Conservation (phyloP, 495 filamentous ascomycete genomes). For the Penicillium subrubescens region DNA sequence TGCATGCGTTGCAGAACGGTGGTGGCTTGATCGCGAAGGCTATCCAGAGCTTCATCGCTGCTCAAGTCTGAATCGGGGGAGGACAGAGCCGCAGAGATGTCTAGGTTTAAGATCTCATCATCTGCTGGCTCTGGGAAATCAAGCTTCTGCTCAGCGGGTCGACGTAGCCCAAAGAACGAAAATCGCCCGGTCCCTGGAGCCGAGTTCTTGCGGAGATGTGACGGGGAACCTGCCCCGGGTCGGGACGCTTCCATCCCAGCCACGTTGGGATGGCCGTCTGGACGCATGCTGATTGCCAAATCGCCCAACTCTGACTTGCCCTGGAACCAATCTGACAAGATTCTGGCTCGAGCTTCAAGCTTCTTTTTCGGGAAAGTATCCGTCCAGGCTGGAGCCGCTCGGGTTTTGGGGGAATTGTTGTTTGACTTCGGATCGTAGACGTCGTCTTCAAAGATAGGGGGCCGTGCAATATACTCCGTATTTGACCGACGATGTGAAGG, state of each 20-base stretch:
- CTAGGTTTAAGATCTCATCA: constrained; percentile 66
- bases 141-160: constrained; percentile 28
- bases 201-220: constrained; percentile 41
- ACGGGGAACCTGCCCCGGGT: constrained; percentile 22
- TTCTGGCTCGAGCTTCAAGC: constrained; percentile 42
- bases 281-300: constrained; percentile 33
- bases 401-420: constrained; percentile 14
- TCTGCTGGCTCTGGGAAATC: constrained; percentile 42
- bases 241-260: constrained; percentile 20
- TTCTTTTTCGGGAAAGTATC: constrained; percentile 45
- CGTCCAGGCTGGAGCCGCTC: constrained; percentile 25
- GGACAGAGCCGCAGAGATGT: constrained; percentile 66
- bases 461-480: constrained; percentile 41
- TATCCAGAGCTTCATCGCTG: constrained; percentile 68
- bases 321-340: constrained; percentile 54
- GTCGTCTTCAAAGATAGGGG: constrained; percentile 29
- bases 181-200: constrained; percentile 38
- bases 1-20: constrained; percentile 67
- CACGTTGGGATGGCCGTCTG: constrained; percentile 27
- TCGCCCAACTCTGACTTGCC: constrained; percentile 53
- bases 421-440: constrained; percentile 25
- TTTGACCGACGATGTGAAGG: constrained; percentile 46
- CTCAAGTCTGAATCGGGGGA: constrained; percentile 53
- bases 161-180: constrained; percentile 43
- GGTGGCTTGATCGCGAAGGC: constrained; percentile 68